Evolutionary conservation across 2,329 filamentous ascomycete species (phyloP), one percentile per base, ranked within the genome.

Genomic region (Bisporella sp.): DNA sequence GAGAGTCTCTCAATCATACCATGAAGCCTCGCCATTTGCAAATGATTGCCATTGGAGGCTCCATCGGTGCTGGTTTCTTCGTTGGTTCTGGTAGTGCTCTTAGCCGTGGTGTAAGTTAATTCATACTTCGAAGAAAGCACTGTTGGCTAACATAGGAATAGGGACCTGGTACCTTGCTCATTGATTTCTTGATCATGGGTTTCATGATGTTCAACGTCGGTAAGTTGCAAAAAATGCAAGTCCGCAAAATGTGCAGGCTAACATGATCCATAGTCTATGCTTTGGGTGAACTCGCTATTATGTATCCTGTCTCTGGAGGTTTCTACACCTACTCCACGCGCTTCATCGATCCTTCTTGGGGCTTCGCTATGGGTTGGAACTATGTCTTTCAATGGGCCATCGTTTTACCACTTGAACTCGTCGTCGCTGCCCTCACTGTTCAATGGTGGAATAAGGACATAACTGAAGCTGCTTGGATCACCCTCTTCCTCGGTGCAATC

Each of bases 261-360:
- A 52, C 42, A 45, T 43, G 91, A 85, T 66, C 93, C 88, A 21
- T 21, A 4, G 87, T 95, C 37, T 90, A 96, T 64, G 89, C 90
- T 1, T 75, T 96, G 31, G 91, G 91, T 55, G 91, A 96, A 69
- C 79, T 96, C 66, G 89, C 91, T 21, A 89, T 96, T 32, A 73
- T 90, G 32, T 96, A 91, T 61, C 91, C 91, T 5, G 85, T 96
- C 29, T 87, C 90, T 29, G 91, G 91, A 52, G 93, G 89, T 8
- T 96, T 96, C 65, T 88, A 89, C 2, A 84, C 89, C 6, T 96
- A 90, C 71, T 92, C 90, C 12, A 95, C 89, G 29, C 82, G 91
- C 12, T 96, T 96, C 62, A 71, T 96, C n/a, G 90, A 96, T 63
- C 91, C 91, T 1, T 90, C 90, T 0, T 95, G 88, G 89, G 90